These are phyloP conservation scores for Tuctoria greenei DNA, from an alignment of 176 grass and related monocot species.

Conservation along the genomic window DNA sequence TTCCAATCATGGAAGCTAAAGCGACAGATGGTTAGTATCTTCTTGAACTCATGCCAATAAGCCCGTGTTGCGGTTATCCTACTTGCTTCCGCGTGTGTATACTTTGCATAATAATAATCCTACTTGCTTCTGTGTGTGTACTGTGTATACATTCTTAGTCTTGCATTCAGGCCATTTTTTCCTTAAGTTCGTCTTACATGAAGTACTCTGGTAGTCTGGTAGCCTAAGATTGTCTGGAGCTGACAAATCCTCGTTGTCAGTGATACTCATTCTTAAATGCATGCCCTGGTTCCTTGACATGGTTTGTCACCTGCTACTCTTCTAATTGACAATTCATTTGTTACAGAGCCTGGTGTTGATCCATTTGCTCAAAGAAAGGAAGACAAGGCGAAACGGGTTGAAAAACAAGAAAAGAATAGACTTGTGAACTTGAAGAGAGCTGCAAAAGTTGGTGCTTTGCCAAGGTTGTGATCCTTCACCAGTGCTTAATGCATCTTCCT, in stretches of 20 bases:
- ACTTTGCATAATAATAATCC: neutral
- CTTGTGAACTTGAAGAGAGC: conserved; percentile 84
- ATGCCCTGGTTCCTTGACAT: neutral
- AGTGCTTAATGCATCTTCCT: neutral
- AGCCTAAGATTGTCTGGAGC: neutral
- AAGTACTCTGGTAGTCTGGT: neutral
- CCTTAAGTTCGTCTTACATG: neutral
- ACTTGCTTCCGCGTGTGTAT: neutral
- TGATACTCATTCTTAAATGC: neutral
- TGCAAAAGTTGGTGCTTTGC: conserved; percentile 76
- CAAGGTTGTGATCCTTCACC: conserved; percentile 60
- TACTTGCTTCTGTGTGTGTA: neutral
- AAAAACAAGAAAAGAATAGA: conserved; percentile 89
- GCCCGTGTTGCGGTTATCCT: neutral
- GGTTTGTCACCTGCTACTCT: neutral
- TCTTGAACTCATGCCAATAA: neutral
- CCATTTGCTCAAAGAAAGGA: conserved; percentile 80
- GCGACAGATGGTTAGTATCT: conserved; percentile 31
- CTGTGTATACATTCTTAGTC: neutral
- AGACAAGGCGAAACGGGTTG: conserved; percentile 79
- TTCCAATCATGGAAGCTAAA: conserved; percentile 87
- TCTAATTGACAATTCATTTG: conserved; percentile 5
- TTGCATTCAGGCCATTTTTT: neutral
- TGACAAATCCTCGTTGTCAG: neutral
- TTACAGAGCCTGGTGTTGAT: conserved; percentile 74